Percentiles rank a stretch among this genome's conserved stretches.
phyloP scores from a whole-genome alignment of 345 rosid species.

The Carallia brachiata region DNA sequence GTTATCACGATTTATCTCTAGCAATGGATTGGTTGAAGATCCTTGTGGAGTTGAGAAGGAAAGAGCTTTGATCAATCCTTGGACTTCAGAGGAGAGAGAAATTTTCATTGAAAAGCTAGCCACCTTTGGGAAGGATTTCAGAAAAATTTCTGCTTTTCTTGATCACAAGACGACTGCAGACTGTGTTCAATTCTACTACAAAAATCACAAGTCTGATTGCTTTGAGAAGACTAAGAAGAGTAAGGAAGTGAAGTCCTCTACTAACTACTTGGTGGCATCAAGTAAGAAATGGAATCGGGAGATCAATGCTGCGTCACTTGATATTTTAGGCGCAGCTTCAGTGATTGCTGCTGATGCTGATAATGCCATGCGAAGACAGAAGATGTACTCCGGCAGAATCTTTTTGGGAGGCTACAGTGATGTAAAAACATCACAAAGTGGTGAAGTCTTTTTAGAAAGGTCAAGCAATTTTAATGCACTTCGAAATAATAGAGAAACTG shows the following conservation, averaged over 20 bases:
- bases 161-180: constrained; percentile 91
- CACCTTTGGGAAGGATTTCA: constrained; percentile 76
- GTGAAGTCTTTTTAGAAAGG: constrained; percentile 46
- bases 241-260: constrained; percentile 56
- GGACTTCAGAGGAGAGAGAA: constrained; percentile 78
- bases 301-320: constrained; percentile 66
- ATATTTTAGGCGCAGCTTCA: constrained; percentile 75
- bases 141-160: constrained; percentile 77
- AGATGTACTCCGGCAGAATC: constrained; percentile 40
- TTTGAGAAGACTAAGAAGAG: constrained; percentile 83
- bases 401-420: constrained; percentile 40
- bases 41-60: constrained; percentile 89
- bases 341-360: constrained; percentile 69
- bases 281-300: constrained; percentile 70
- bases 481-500: constrained; percentile 62
- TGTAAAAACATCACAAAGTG: constrained; percentile 41
- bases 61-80: constrained; percentile 79
- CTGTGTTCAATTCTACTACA: constrained; percentile 94
- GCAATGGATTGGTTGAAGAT: constrained; percentile 87
- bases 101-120: constrained; percentile 73
- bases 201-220: constrained; percentile 91
- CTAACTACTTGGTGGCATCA: constrained; percentile 61
- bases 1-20: constrained; percentile 59
- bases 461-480: constrained; percentile 47
- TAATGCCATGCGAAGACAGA: constrained; percentile 34